Evolutionary conservation across 352 stramenopile species (phyloP).

Genomic region (Phytophthora agathidicida): DNA sequence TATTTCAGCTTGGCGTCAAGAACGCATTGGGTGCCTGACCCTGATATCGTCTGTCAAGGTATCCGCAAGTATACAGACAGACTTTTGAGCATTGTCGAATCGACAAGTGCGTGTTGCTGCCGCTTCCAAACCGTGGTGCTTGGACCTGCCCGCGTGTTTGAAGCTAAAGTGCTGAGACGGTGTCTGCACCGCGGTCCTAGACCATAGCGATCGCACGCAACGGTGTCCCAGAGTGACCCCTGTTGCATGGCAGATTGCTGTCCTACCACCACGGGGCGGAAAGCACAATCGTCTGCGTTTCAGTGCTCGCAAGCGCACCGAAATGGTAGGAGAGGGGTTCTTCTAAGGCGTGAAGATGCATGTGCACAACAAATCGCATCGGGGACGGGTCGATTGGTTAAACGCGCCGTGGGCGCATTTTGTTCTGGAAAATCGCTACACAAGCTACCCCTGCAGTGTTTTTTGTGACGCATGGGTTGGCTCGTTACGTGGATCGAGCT

Average conservation of each 20-base stretch:
- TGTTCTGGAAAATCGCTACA: constrained; percentile 7
- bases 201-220: constrained; percentile 20
- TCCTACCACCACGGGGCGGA: constrained; percentile 18
- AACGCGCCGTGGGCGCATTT: constrained; percentile 16
- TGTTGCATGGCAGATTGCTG: neutral
- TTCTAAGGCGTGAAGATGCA: neutral
- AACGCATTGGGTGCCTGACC: no score
- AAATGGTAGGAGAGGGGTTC: constrained; percentile 6
- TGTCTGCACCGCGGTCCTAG: no score
- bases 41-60: constrained; percentile 5
- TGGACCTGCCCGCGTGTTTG: neutral
- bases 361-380: constrained; percentile 9
- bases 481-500: neutral
- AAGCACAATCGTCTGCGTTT: constrained; percentile 19
- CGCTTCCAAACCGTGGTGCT: neutral
- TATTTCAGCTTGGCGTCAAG: no score
- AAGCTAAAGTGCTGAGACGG: constrained; percentile 2
- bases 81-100: constrained; percentile 16
- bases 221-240: constrained; percentile 1
- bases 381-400: constrained; percentile 23
- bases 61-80: constrained; percentile 1
- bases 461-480: neutral
- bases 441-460: constrained; percentile 1
- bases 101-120: constrained; percentile 13
- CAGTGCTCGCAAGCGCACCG: constrained; percentile 25